phyloP scores from a whole-genome alignment of 1,139 yeast species.

The Zygosaccharomyces sapae region DNA sequence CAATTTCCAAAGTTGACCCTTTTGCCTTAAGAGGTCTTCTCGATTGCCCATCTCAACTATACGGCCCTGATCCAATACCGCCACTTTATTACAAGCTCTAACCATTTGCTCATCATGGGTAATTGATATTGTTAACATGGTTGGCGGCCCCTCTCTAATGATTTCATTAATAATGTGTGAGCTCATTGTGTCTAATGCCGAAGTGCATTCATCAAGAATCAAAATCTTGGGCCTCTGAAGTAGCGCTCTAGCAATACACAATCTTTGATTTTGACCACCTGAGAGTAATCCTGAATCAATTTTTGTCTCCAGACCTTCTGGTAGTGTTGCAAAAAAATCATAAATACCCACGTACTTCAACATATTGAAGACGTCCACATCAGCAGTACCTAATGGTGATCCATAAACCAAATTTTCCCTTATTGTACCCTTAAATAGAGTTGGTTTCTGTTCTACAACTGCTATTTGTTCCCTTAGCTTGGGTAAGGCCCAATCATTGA shows the following conservation, averaged over 20 bases:
- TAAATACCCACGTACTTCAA: conserved; percentile 48
- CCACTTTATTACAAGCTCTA: conserved; percentile 44
- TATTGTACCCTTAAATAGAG: conserved; percentile 62
- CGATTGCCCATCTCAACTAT: conserved; percentile 41
- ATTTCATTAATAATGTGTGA: conserved; percentile 42
- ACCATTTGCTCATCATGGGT: conserved; percentile 62
- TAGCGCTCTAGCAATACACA: conserved; percentile 72
- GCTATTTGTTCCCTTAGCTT: conserved; percentile 53
- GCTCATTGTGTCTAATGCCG: conserved; percentile 66
- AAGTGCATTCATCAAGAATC: conserved; percentile 75
- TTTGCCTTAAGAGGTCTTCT: conserved; percentile 24
- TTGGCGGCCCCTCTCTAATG: conserved; percentile 33
- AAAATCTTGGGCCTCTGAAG: conserved; percentile 58
- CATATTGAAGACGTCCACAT: conserved; percentile 41
- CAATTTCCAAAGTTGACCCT: conserved; percentile 1
- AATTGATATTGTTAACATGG: conserved; percentile 40
- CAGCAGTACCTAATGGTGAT: conserved; percentile 31
- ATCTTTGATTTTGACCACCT: conserved; percentile 77
- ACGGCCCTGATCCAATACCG: conserved; percentile 45
- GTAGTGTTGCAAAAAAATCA: conserved; percentile 49
- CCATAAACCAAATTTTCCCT: conserved; percentile 67
- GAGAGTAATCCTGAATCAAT: conserved; percentile 60
- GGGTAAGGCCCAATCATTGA: conserved; percentile 44
- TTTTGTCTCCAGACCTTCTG: conserved; percentile 53
- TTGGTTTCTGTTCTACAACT: conserved; percentile 67